Evolutionary conservation across 1,139 yeast species (phyloP), one percentile per base, ranked within the genome.

Genomic region (Hansenula sp.): DNA sequence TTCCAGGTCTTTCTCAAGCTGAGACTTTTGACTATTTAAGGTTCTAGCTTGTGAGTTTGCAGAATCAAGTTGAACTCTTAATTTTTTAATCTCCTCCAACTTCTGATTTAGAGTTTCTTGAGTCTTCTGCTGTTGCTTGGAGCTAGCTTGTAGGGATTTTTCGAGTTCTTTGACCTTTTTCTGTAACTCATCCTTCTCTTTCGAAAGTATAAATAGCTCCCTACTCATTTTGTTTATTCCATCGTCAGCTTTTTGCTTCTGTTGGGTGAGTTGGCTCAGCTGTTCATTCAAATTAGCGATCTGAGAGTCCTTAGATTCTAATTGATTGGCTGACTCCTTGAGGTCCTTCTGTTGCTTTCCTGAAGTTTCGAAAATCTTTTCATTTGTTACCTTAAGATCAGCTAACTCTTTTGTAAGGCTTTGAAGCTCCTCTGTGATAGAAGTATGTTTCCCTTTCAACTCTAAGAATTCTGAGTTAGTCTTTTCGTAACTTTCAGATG

Each of bases 211-310:
- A 58, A 88, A 77, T 29, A 90, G 66, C 48, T 89, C 97, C 34
- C 92, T 70, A 44, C 83, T 84, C 96, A 90, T 87, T 52, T 88
- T 88, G 57, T 88, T 90, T 42, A 90, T 82, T 6, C 96, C 97
- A 46, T 79, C 82, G 53, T 90, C 97, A 1, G 92, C 86, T 47
- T 78, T 83, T 22, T 72, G 70, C 52, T 83, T 85, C 10, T 75
- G 77, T 27, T 63, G 61, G 16, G 68, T 69, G 1, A 70, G 47
- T 3, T 55, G 44, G 8, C 61, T 60, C 17, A 79, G 52, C 33
- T 70, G 72, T 1, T 62, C 60, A 13, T 61, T 56, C 4, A 78
- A 52, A 16, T 64, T 62, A 3, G 57, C 50, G 29, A 69, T 65
- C 25, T 68, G 64, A 3, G 49, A 37, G 20, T 69, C 71, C n/a